Base-by-base conservation (phyloP, 106 monocot species). In the Acorus gramineus region DNA sequence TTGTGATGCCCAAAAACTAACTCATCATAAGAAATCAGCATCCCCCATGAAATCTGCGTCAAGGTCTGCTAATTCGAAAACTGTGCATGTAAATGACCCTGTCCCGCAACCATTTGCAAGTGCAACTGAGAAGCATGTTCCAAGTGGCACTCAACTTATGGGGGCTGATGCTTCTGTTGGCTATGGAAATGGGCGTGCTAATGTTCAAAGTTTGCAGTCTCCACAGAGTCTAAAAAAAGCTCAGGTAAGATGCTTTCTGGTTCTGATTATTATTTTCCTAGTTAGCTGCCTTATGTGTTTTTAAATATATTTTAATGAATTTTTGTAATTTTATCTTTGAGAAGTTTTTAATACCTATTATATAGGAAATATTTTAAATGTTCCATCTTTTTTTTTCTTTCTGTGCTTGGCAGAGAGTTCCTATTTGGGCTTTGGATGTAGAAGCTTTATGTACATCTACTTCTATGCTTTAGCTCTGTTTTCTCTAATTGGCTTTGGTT, bases 81-180 rank as follows among this genome's bases (percentile, higher is more conserved):
- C 8, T 50, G 44, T 42, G n/a, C 60, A 46, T 8, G 59, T 69
- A 8, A 64, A 67, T 12, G 48, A 71, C 59, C 67, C 74, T 53
- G 62, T 78, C 60, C 66, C 71, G 46, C 81, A 73, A 62, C 73
- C 69, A 42, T 69, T 76, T 65, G 55, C 72, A 49, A 60, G 72
- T 74, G 74, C 78, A 62, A 84, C 73, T 66, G 76, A 76, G 14
- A 84, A 73, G 54, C 78, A 59, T 71, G 78, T 66, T 53, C 69
- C 64, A 5, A 60, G 55, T 4, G 59, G 28, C 28, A 28, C 28
- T 28, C 28, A 28, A 28, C 28, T 28, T 28, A 28, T 28, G 28
- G 28, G 28, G 28, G 28, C 28, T 28, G 28, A 28, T 28, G 28
- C 28, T 28, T 28, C 28, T 28, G 28, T 28, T 28, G 28, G 28